Evolutionary conservation across 805 yeast species (phyloP).

Genomic region (Myxozyma vanderwaltii): DNA sequence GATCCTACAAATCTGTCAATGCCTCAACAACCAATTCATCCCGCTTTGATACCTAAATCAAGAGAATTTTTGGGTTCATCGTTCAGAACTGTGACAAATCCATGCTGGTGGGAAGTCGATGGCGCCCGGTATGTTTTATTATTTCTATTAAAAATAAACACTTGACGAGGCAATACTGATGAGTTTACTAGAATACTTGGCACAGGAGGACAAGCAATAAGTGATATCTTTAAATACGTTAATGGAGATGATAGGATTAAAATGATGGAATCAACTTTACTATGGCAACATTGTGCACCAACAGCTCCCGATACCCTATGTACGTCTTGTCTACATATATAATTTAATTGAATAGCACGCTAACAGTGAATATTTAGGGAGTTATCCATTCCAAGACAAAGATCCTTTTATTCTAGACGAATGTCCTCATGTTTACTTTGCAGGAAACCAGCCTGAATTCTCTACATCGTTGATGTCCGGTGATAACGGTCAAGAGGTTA

Average conservation of each 20-base stretch:
- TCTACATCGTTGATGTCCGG: conserved; percentile 50
- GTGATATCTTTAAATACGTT: conserved; percentile 73
- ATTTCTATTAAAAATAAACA: not conserved
- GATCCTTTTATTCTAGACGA: conserved; percentile 82
- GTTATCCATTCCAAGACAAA: conserved; percentile 72
- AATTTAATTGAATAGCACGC: not conserved
- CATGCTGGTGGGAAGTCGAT: conserved; percentile 65
- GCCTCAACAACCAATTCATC: conserved; percentile 91
- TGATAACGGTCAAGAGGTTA: conserved; percentile 46
- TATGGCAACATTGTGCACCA: conserved; percentile 87
- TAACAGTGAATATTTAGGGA: conserved; percentile 39
- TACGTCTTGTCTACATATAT: conserved; percentile 1
- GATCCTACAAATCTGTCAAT: conserved; percentile 85
- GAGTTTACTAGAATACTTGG: conserved; percentile 54
- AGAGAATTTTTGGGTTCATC: conserved; percentile 48
- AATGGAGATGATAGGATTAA: conserved; percentile 50
- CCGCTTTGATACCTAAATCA: conserved; percentile 61
- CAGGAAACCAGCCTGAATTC: conserved; percentile 76
- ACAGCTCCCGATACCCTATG: conserved; percentile 95
- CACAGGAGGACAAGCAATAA: conserved; percentile 81
- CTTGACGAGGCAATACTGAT: not conserved
- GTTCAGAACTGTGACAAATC: conserved; percentile 64
- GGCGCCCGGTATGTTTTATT: conserved; percentile 42
- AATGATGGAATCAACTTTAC: conserved; percentile 65
- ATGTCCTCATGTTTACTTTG: conserved; percentile 83